Conservation (phyloP, 2,329 filamentous ascomycete genomes). For the Fragosphaeria purpurea region DNA sequence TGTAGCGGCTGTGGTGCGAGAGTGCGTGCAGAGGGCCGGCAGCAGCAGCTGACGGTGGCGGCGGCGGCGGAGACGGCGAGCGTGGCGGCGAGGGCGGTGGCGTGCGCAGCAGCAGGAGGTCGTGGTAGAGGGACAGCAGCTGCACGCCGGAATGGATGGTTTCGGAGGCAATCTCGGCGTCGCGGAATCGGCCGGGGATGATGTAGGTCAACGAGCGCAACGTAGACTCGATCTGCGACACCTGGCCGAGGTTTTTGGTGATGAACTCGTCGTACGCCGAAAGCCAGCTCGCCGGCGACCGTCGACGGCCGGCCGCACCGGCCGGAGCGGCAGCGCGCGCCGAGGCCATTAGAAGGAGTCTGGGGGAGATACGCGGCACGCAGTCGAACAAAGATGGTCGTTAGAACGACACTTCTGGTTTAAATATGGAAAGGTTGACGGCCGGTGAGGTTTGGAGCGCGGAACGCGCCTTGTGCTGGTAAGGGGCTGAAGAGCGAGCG, state of each 20-base stretch:
- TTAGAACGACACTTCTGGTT: neutral
- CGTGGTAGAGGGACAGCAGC: conserved; percentile 86
- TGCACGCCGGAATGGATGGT: conserved; percentile 83
- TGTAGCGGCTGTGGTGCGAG: conserved; percentile 51
- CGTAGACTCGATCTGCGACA: conserved; percentile 90
- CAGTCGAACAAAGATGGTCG: neutral
- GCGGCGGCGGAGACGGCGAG: conserved; percentile 40
- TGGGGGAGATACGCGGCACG: too few species aligned
- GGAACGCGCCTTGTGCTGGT: neutral
- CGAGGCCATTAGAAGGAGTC: neutral
- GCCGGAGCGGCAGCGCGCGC: neutral
- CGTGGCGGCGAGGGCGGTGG: neutral
- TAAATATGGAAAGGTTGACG: neutral
- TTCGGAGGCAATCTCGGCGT: conserved; percentile 92
- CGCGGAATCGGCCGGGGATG: conserved; percentile 80
- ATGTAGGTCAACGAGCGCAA: conserved; percentile 91
- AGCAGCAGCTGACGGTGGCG: conserved; percentile 25
- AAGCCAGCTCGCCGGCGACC: conserved; percentile 54
- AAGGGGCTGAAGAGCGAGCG: neutral
- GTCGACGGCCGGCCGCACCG: neutral
- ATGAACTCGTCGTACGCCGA: conserved; percentile 80
- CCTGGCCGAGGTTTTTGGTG: conserved; percentile 84
- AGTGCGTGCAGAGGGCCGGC: conserved; percentile 1
- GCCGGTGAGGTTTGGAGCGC: neutral
- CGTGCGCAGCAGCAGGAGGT: conserved; percentile 61